Evolutionary conservation across 2,329 filamentous ascomycete genomes (phyloP).

Genomic region (Phialophora verrucosa): DNA sequence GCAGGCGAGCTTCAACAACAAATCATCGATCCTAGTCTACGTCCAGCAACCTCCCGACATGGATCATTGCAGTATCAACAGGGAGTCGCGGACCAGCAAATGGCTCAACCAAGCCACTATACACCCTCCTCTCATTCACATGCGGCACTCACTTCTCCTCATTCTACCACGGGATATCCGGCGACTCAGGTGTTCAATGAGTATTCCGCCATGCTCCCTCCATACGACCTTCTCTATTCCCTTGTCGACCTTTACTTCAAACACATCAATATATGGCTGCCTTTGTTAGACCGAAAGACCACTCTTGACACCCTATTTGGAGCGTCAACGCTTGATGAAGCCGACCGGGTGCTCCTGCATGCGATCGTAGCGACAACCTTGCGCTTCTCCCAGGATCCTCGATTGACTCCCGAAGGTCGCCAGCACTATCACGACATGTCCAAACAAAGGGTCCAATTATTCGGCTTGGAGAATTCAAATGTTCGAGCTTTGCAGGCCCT

Average conservation of each 20-base stretch:
- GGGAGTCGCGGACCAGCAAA: conserved; percentile 22
- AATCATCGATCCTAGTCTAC: conserved; percentile 35
- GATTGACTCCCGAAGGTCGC: conserved; percentile 74
- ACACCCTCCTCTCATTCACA: conserved; percentile 37
- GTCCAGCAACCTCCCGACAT: conserved; percentile 31
- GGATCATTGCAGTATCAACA: conserved; percentile 34
- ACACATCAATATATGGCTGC: conserved; percentile 83
- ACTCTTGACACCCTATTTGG: conserved; percentile 85
- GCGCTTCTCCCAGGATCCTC: conserved; percentile 77
- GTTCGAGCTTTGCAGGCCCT: conserved; percentile 86
- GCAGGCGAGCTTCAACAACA: conserved; percentile 31
- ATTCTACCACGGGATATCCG: conserved; percentile 33
- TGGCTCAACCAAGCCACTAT: conserved; percentile 33
- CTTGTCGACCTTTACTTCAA: conserved; percentile 79
- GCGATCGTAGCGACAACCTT: conserved; percentile 88
- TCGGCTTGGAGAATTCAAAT: conserved; percentile 86
- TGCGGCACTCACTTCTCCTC: conserved; percentile 36
- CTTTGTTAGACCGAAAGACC: conserved; percentile 83
- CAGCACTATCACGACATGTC: conserved; percentile 78
- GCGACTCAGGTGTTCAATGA: conserved; percentile 44
- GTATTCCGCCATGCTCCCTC: conserved; percentile 59
- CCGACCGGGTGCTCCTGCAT: conserved; percentile 81
- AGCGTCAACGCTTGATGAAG: conserved; percentile 70
- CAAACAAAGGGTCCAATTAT: conserved; percentile 84
- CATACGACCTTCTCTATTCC: conserved; percentile 74